Evolutionary conservation across 2,329 filamentous ascomycete genomes (phyloP).

Genomic region (Plectosphaerella plurivora): DNA sequence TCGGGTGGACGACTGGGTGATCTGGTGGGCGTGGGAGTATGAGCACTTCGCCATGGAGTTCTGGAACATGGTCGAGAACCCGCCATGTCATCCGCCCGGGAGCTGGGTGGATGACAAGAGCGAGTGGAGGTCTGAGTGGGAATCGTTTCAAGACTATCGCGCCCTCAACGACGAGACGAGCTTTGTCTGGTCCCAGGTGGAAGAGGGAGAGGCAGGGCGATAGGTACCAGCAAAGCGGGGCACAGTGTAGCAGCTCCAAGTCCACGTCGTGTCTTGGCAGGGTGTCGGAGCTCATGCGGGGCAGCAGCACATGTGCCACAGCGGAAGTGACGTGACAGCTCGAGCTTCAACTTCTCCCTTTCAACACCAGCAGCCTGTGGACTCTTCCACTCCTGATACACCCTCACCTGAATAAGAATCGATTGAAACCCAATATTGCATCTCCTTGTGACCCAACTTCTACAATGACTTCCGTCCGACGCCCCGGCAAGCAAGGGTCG

Average conservation of each 20-base stretch:
- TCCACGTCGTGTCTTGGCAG: no score
- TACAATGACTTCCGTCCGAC: conserved; percentile 19
- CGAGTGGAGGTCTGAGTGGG: neutral
- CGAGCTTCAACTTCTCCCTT: neutral
- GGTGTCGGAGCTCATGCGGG: no score
- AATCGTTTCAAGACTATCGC: neutral
- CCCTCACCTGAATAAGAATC: no score
- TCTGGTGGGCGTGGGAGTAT: conserved; percentile 4
- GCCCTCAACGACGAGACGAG: neutral
- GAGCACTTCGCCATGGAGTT: conserved; percentile 2
- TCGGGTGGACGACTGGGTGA: neutral
- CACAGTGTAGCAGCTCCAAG: no score
- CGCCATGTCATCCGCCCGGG: neutral
- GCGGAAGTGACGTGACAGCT: neutral
- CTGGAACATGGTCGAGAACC: neutral
- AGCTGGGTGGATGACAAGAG: neutral
- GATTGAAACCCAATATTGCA: no score
- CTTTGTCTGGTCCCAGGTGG: neutral
- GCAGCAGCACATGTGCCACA: no score
- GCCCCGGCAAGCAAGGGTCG: conserved; percentile 73
- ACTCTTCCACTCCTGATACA: no score
- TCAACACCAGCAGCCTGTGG: neutral
- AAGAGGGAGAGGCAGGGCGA: neutral
- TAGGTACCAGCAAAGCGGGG: neutral
- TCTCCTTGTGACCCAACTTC: neutral